phyloP scores from a whole-genome alignment of 139 green algal species.

The Picochlorum sp. region DNA sequence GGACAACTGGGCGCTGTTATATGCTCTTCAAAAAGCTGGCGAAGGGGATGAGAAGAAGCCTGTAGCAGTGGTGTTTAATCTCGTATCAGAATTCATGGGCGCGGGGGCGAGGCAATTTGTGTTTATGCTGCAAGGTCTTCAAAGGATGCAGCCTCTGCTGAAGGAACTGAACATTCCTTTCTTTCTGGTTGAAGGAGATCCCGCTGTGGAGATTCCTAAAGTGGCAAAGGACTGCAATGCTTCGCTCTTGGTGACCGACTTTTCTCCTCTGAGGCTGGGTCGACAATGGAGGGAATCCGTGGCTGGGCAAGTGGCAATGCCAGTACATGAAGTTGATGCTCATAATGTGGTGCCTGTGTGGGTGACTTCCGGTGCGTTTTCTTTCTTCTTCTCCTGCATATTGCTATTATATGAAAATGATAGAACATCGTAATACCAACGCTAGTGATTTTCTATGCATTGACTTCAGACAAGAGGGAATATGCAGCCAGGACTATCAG shows the following conservation, averaged over 20 bases:
- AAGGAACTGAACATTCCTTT: conserved; percentile 54
- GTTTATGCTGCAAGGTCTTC: conserved; percentile 82
- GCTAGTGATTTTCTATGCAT: no score
- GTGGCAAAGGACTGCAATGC: conserved; percentile 48
- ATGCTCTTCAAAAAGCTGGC: conserved; percentile 57
- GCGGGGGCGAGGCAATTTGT: conserved; percentile 72
- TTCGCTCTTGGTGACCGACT: conserved; percentile 81
- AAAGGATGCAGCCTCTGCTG: conserved; percentile 46
- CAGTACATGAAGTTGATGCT: conserved; percentile 85
- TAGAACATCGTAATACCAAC: background rate
- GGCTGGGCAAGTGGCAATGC: no score
- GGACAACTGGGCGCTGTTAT: conserved; percentile 93
- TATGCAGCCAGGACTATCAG: conserved; percentile 81
- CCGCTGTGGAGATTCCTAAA: conserved; percentile 55
- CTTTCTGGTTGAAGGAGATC: conserved; percentile 64
- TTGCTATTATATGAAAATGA: background rate
- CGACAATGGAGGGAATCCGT: conserved; percentile 61
- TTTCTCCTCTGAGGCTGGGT: conserved; percentile 64
- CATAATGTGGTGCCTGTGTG: conserved; percentile 95
- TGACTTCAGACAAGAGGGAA: conserved; percentile 83
- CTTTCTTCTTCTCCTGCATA: conserved; percentile 3
- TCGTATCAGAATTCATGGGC: conserved; percentile 62
- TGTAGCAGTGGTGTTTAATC: conserved; percentile 72
- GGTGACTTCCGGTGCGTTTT: no score
- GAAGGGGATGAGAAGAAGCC: conserved; percentile 12